Base-by-base conservation (phyloP, 164 flowering plant genomes). In the grape (Vitis vinifera) region DNA sequence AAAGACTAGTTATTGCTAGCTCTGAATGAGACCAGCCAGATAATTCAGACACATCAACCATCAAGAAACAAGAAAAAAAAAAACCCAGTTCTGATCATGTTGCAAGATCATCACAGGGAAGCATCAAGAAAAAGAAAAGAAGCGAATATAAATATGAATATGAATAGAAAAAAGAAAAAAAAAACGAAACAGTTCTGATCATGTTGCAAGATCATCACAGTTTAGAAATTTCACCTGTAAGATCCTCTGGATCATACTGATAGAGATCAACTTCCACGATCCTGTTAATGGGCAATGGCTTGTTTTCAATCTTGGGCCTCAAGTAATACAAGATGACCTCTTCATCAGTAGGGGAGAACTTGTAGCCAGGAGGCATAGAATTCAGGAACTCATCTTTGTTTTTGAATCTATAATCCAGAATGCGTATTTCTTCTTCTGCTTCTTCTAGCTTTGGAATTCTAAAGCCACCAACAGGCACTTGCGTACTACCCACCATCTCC, bases 281-380 rank as follows among this genome's bases (percentile, higher is more conserved):
- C 55, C 15, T 51, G 53, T 67, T 67, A 1, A 1, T 27, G 0
- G 70, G 75, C 66, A 67, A 37, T 9, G 47, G 55, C 66, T 37
- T 11, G 1, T 62, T 19, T 23, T 16, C 13, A 7, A 67, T 17
- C 71, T 73, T 73, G 19, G 13, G 17, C 23, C 8, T 52, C 62
- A 73, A 44, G 59, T 73, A 73, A 59, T 60, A 5, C 5, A 15
- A 15, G 4, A 73, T 47, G 7, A 73, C 62, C 67, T 67, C 75
- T 1, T 60, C 30, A 60, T 73, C 75, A 14, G 1, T 1, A 3
- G 75, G 75, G 1, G 4, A 7, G 59, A 73, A 73, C 51, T 67
- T 13, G n/a, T 19, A 66, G 3, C 71, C 75, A 27, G 66, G 63
- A 19, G 70, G 68, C 4, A 66, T 57, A 1, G 15, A 23, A 30